Evolutionary conservation across 257 asterid genomes (phyloP).

Genomic region (Solanum peruvianum): DNA sequence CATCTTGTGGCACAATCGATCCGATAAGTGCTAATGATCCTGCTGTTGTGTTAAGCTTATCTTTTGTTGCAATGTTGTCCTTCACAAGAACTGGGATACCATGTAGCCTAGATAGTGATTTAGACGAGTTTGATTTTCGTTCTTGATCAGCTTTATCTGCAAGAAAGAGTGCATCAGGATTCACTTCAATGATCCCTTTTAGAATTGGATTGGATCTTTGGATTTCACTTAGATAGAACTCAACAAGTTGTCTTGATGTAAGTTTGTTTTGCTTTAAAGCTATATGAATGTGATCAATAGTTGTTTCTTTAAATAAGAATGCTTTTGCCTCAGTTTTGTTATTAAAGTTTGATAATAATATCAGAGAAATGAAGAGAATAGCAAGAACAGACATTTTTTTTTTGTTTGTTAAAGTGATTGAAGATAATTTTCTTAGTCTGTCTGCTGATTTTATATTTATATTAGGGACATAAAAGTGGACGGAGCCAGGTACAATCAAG

Average conservation of each 20-base stretch:
- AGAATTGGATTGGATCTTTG: slow-evolving; percentile 24
- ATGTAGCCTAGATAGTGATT: slow-evolving; percentile 9
- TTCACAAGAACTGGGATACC: slow-evolving; percentile 36
- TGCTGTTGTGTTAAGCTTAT: slow-evolving; percentile 40
- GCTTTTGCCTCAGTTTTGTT: neutral
- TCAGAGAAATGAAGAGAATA: neutral
- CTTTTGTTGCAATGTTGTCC: slow-evolving; percentile 41
- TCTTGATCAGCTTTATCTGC: slow-evolving; percentile 34
- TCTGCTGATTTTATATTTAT: neutral
- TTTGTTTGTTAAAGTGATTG: neutral
- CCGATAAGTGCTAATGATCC: slow-evolving; percentile 34
- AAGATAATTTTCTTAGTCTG: neutral
- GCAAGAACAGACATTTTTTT: neutral
- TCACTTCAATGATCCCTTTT: slow-evolving; percentile 38
- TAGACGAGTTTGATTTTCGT: neutral
- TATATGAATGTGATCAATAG: slow-evolving; percentile 19
- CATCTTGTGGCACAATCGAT: slow-evolving; percentile 36
- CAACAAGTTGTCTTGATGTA: slow-evolving; percentile 28
- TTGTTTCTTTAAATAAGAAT: slow-evolving; percentile 42
- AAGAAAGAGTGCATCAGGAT: slow-evolving; percentile 37
- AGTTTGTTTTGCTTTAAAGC: slow-evolving; percentile 23
- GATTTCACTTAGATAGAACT: slow-evolving; percentile 28
- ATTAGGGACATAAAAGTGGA: neutral
- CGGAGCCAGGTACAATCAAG: neutral
- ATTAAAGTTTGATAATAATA: neutral